phyloP scores from a whole-genome alignment of 805 yeast genomes.

The Metschnikowia similis region DNA sequence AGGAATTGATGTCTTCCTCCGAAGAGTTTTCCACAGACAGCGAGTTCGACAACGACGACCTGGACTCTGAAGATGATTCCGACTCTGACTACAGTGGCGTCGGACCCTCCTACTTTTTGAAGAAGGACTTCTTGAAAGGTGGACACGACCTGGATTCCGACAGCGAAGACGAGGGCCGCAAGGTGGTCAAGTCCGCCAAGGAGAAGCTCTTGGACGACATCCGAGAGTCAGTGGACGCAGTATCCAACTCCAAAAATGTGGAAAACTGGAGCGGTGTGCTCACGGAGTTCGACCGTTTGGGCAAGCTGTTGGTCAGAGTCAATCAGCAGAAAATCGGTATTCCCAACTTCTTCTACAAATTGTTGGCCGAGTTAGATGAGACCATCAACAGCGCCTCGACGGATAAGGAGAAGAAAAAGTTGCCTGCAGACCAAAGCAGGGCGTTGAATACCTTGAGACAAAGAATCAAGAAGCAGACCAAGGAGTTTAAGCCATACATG shows the following conservation, averaged over 20 bases:
- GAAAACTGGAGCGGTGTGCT: slow-evolving; percentile 78
- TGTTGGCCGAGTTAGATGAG: slow-evolving; percentile 70
- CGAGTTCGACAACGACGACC: slow-evolving; percentile 47
- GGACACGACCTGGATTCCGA: slow-evolving; percentile 40
- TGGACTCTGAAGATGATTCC: slow-evolving; percentile 20
- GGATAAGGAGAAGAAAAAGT: slow-evolving; percentile 57
- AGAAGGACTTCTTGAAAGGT: slow-evolving; percentile 45
- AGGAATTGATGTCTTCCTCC: slow-evolving; percentile 52
- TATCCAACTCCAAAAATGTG: slow-evolving; percentile 63
- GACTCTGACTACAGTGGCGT: slow-evolving; percentile 34
- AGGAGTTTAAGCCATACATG: slow-evolving; percentile 61
- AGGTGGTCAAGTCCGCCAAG: slow-evolving; percentile 87
- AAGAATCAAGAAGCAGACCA: slow-evolving; percentile 74
- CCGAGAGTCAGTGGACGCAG: slow-evolving; percentile 57
- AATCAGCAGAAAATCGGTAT: slow-evolving; percentile 71
- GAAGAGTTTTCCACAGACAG: slow-evolving; percentile 42
- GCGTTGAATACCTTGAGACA: slow-evolving; percentile 86
- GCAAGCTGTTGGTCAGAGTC: slow-evolving; percentile 61
- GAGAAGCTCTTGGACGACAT: slow-evolving; percentile 90
- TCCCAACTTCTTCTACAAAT: slow-evolving; percentile 68
- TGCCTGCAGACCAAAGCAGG: slow-evolving; percentile 78
- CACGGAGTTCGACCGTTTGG: slow-evolving; percentile 73
- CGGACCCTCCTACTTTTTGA: slow-evolving; percentile 56
- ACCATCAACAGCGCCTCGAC: slow-evolving; percentile 50
- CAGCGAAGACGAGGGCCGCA: slow-evolving; percentile 66